Conservation (phyloP, 805 yeast species). For the Zygosaccharomyces siamensis region DNA sequence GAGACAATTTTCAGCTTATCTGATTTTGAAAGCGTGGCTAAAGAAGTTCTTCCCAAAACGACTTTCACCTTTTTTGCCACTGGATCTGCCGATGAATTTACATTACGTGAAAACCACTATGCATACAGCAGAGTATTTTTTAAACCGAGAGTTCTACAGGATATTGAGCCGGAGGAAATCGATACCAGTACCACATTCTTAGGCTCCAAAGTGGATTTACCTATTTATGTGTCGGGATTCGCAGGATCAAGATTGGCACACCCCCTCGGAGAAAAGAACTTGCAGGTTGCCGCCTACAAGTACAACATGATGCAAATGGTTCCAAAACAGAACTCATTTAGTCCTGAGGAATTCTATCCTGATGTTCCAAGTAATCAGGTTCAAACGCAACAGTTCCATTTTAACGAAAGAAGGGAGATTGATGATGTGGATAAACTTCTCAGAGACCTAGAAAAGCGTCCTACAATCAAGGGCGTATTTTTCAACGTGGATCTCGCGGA, state of each 20-base stretch:
- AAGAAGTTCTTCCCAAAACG: constrained; percentile 30
- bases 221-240: constrained; percentile 47
- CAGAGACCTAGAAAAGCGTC: constrained; percentile 30
- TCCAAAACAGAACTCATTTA: constrained; percentile 39
- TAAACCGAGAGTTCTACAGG: constrained; percentile 40
- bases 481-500: constrained; percentile 53
- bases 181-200: constrained; percentile 31
- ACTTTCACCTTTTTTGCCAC: constrained; percentile 44
- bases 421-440: constrained; percentile 17
- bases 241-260: constrained; percentile 42
- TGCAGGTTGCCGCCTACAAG: constrained; percentile 17
- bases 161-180: constrained; percentile 19
- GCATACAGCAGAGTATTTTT: constrained; percentile 42
- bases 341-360: constrained; percentile 40
- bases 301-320: constrained; percentile 47
- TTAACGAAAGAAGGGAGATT: constrained; percentile 29
- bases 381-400: constrained; percentile 49
- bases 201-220: constrained; percentile 43
- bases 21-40: constrained; percentile 42
- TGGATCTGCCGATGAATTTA: constrained; percentile 47
- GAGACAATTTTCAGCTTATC: constrained; percentile 33
- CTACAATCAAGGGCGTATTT: constrained; percentile 44
- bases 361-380: constrained; percentile 33
- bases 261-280: constrained; percentile 37
- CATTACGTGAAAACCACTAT: constrained; percentile 41